Evolutionary conservation across 805 yeast genomes (phyloP), one percentile per base, ranked within the genome.

Genomic region (Komagataella ulmi): DNA sequence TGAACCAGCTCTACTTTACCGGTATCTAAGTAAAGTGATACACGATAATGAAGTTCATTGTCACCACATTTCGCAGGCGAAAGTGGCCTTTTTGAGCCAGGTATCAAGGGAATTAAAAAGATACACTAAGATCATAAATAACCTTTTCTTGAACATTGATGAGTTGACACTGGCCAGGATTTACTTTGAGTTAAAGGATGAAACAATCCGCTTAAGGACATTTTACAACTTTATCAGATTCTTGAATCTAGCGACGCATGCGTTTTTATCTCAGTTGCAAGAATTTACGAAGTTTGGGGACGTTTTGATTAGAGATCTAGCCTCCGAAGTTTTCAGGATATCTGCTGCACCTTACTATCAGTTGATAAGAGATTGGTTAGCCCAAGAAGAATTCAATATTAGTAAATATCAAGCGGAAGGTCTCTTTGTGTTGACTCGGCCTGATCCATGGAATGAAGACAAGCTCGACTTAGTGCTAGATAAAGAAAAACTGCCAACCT

Each of bases 1-100:
- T 45, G 97, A 89, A 62, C 84, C 88, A 1, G 91, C 87, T 0
- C 65, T 89, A 40, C 65, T 88, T 2, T 87, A 77, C 64, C 73
- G 74, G 50, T 63, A 69, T 46, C 64, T 88, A 43, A 64, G 62
- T 3, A 50, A 14, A 57, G 60, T 18, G 55, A 74, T 10, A 19
- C 43, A 36, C 10, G 45, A 23, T 68, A 65, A 44, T 49, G 57
- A 19, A 49, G 58, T 46, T 62, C 64, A 56, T 57, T 65, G 45
- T 40, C 44, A 24, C 2, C 47, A 43, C 53, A 52, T 57, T 17
- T 76, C 84, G 3, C 82, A 85, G 7, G 72, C 84, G 14, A 78
- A 77, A 54, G 80, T 79, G 44, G 85, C 95, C 1, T 77, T 83
- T 47, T 54, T 80, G 5, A 75, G 79, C 45, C 68, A 59, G 3